Base-by-base conservation (phyloP, 805 yeast species). In the Geotrichum ghanense region DNA sequence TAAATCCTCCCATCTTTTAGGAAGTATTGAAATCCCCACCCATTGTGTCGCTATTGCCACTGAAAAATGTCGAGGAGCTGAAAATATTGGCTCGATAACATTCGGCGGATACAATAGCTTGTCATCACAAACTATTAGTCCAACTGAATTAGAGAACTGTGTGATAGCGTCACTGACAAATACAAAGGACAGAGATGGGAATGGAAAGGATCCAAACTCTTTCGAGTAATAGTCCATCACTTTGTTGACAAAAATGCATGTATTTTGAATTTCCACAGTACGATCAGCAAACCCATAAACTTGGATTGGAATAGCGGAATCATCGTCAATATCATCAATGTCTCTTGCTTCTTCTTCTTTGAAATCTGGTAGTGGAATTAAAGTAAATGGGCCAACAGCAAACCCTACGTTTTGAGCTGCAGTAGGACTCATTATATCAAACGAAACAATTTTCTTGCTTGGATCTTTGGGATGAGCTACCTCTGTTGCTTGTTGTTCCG, bases 401-500 rank as follows among this genome's bases (percentile, higher is more conserved):
- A 95, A 92, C 0, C 97, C 97, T 19, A 92, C 71, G 62, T 90
- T 97, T 54, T 89, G 97, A 0, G 98, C 86, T 31, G 95, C 81
- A 1, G 87, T 83, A 0, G 97, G 95, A 47, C 81, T 84, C 58
- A 80, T 81, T 6, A 85, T 67, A 14, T 81, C 78, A 70, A 80
- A 90, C 19, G 78, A 71, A 44, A 76, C 87, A 1, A 81, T 71
- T 55, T 88, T 90, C 58, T 86, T 86, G 3, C 82, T 71, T 27
- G 75, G 61, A 60, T 88, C 95, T 3, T 76, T 69, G 0, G 88
- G 80, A 56, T 88, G 95, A 0, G 90, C 83, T 2, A 74, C 66
- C 57, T 82, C 90, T 20, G 23, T 51, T 77, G 79, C 10, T 74
- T 74, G 44, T 79, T 79, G 21, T 76, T 71, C 52, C 12, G 37